Evolutionary conservation across 2,329 filamentous ascomycete genomes (phyloP).

Genomic region (Diaporthe amygdali): DNA sequence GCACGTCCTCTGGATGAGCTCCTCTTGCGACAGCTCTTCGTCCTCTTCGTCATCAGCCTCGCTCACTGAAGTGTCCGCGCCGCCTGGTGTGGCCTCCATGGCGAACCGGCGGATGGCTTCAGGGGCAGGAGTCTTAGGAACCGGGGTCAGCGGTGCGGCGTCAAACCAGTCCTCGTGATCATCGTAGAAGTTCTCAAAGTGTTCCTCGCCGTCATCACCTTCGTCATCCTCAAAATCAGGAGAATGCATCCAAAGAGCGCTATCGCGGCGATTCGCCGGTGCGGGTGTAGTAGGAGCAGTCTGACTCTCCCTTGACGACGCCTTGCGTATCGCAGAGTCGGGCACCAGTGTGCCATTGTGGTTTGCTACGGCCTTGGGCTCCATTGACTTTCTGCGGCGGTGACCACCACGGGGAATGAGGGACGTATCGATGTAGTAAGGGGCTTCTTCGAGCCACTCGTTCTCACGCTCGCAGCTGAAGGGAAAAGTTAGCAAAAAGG

Average conservation of each 20-base stretch:
- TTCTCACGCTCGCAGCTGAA: constrained; percentile 76
- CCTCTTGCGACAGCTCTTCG: constrained; percentile 38
- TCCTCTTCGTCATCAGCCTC: constrained; percentile 40
- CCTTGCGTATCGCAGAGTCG: constrained; percentile 36
- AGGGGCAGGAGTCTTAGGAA: constrained; percentile 63
- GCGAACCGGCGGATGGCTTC: constrained; percentile 59
- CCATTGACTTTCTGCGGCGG: constrained; percentile 81
- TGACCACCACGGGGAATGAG: constrained; percentile 72
- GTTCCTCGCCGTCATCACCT: constrained; percentile 34
- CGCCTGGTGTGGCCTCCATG: constrained; percentile 50
- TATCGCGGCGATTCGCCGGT: constrained; percentile 53
- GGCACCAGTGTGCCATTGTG: constrained; percentile 67
- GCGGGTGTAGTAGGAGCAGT: constrained; percentile 52
- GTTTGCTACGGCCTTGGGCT: constrained; percentile 73
- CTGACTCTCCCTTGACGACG: constrained; percentile 39
- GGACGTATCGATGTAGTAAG: constrained; percentile 72
- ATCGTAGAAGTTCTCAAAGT: constrained; percentile 44
- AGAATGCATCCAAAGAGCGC: constrained; percentile 59
- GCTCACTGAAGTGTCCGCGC: constrained; percentile 41
- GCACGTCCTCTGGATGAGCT: constrained; percentile 57
- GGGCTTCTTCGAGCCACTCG: constrained; percentile 75
- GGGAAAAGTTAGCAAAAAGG: constrained; percentile 32
- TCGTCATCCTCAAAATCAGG: constrained; percentile 50
- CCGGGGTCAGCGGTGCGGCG: constrained; percentile 53
- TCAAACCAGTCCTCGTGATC: constrained; percentile 42